Evolutionary conservation across 2,329 filamentous ascomycete genomes (phyloP), one percentile per base, ranked within the genome.

Genomic region (Aspergillus fischeri): DNA sequence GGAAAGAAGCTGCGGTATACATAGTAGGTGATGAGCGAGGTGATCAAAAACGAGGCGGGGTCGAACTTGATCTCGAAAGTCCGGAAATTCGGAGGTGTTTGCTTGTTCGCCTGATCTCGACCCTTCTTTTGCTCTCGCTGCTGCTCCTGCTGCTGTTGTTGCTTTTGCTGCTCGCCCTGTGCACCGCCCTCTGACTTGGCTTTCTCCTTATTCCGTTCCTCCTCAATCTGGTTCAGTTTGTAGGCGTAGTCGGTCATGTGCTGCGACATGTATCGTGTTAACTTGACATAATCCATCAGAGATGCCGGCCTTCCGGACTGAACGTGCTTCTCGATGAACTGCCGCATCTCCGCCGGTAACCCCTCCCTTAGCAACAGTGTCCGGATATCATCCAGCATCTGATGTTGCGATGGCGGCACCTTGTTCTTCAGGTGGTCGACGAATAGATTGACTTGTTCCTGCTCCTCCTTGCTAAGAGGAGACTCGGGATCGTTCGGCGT

Each of bases 291-390:
- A 10, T 81, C 81, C 65, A 81, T 81, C 58, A 84, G 67, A 41
- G 80, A 79, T 32, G 82, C 67, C 55, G 73, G 72, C 62, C 78
- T 74, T 32, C 78, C 77, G 32, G 64, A 60, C 27, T 78, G 80
- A 71, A 70, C 76, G 67, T 78, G 75, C 62, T 80, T 80, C 52
- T 85, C 79, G 72, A 87, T 82, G 53, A 88, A 81, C 62, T 87
- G 81, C 54, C 83, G 81, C 20, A 91, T 75, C 68, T 91, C 90
- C 24, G 76, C 66, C 1, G 91, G 90, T 17, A 91, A 83, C 9
- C 91, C 91, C 45, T 86, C 80, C 59, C 81, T 80, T 75, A 86
- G 85, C 59, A 93, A 81, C 28, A 81, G 77, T 59, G 82, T 76
- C n/a, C 89, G 75, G 8, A 86, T 79, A 50, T 83, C 79, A 57